Evolutionary conservation across 495 filamentous ascomycete genomes (phyloP).

Genomic region (Aspergillus olivimuriae): DNA sequence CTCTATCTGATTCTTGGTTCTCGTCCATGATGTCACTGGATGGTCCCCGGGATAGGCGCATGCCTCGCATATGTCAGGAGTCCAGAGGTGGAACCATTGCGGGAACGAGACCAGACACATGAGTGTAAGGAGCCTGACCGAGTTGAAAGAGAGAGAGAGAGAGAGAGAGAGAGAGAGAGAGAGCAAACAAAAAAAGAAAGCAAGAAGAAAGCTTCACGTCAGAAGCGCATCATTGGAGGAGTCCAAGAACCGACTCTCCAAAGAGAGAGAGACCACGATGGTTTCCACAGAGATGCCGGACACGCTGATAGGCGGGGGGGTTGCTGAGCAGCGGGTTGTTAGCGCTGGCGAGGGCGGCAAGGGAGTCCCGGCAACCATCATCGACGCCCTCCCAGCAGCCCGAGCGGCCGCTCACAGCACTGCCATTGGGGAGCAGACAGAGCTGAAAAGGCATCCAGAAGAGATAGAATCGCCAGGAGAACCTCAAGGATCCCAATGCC

Average conservation of each 20-base stretch:
- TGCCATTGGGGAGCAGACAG: too few relatives aligned
- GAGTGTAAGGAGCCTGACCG: neutral
- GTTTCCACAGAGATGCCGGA: constrained; percentile 4
- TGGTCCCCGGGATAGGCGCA: neutral
- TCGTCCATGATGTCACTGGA: neutral
- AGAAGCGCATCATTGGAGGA: too few relatives aligned
- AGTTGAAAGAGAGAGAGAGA: neutral
- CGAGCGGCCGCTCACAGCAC: too few relatives aligned
- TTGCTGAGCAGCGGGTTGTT: constrained; percentile 29
- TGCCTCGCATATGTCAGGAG: constrained; percentile 16
- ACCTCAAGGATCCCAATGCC: too few relatives aligned
- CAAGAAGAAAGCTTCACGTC: too few relatives aligned
- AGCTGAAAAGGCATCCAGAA: too few relatives aligned
- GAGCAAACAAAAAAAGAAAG: neutral
- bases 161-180: constrained; percentile 1
- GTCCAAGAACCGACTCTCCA: too few relatives aligned
- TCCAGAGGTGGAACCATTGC: neutral
- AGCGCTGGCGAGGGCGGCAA: constrained; percentile 34
- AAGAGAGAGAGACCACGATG: too few relatives aligned
- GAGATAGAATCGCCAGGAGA: too few relatives aligned
- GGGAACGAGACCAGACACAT: neutral
- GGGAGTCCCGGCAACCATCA: constrained; percentile 45
- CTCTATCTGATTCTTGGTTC: neutral
- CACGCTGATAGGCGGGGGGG: constrained; percentile 33
- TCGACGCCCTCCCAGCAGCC: too few relatives aligned